These are phyloP conservation scores for Brassica balearica DNA, from an alignment of 441 rosid species.

Conservation along the genomic window DNA sequence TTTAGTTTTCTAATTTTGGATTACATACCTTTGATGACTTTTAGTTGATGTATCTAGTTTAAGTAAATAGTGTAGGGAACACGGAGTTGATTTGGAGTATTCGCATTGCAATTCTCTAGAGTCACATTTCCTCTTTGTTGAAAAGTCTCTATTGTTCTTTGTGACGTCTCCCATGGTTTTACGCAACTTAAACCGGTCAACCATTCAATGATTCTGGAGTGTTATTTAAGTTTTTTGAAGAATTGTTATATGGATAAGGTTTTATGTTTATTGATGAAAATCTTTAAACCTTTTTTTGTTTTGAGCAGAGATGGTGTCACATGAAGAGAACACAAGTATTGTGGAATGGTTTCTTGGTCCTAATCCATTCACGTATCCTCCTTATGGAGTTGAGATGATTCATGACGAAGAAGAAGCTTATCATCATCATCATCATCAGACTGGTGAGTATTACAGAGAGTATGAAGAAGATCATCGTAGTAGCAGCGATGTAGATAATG, in stretches of 20 bases:
- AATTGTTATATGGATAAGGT: conserved; percentile 31
- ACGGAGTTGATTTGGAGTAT: conserved; percentile 18
- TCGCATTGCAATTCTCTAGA: conserved; percentile 30
- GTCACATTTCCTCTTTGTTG: conserved; percentile 42
- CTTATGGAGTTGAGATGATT: conserved; percentile 50
- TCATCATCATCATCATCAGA: conserved; percentile 34
- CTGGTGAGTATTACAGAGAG: conserved; percentile 50
- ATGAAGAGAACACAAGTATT: conserved; percentile 64
- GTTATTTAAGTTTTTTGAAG: conserved; percentile 12
- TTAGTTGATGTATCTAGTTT: conserved; percentile 4
- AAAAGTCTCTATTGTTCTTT: conserved; percentile 42
- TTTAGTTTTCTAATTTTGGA: conserved; percentile 19
- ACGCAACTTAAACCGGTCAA: conserved; percentile 26
- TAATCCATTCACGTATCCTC: conserved; percentile 47
- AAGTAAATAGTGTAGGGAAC: not conserved
- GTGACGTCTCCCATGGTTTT: conserved; percentile 24
- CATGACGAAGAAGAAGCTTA: conserved; percentile 47
- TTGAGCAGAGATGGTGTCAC: conserved; percentile 45
- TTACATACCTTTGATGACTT: conserved; percentile 8
- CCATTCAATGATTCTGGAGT: conserved; percentile 7
- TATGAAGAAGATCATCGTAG: conserved; percentile 51
- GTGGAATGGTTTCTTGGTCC: conserved; percentile 67
- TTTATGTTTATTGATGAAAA: conserved; percentile 21
- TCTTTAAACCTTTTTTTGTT: not conserved
- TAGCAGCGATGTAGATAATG: conserved; percentile 58